Base-by-base conservation (phyloP, 2,329 filamentous ascomycete genomes). In the Zymoseptoria pseudotritici region DNA sequence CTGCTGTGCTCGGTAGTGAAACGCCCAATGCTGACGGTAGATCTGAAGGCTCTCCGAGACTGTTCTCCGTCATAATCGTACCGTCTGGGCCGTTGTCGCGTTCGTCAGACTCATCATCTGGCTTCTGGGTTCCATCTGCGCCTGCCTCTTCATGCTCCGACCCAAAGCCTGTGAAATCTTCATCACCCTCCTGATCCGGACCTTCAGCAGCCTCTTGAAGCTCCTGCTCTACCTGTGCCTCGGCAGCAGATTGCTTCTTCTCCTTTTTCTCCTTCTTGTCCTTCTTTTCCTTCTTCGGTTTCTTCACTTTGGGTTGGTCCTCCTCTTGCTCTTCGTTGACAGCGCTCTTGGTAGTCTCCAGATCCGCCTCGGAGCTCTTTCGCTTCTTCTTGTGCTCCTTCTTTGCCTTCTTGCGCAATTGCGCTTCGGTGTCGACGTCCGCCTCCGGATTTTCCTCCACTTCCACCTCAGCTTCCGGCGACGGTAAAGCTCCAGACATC, bases 1-100 rank as follows among this genome's bases (percentile, higher is more conserved):
- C 78, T 56, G 83, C 83, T 29, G 84, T 80, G 29, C 80, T 80
- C 2, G 86, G 86, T 55, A 86, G 73, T 11, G 80, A 78, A 55
- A 86, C 80, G 13, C 78, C 82, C 69, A 74, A 80, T 73, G 71
- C 75, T 9, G 81, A 80, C n/a, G 82, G 82, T 9, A 86, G 75
- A 58, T 83, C 82, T 24, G 77, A 72, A 8, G 73, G 67, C 54
- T 72, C 66, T 52, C 71, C 73, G 10, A 73, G 66, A 42, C 67
- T 66, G 58, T 56, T 67, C 61, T 42, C 10, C 7, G 24, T 9
- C 13, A 7, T 11, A n/a, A n/a, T 46, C 36, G 17, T 17, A n/a
- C 36, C 36, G 36, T 46, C 13, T 46, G 57, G 56, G 17, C 55
- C 50, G 10, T 57, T 55, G 24, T 26, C 29, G 10, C 63, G 54